Evolutionary conservation across 164 flowering plant species (phyloP), one percentile per base, ranked within the genome.

Genomic region (Annona cherimola): DNA sequence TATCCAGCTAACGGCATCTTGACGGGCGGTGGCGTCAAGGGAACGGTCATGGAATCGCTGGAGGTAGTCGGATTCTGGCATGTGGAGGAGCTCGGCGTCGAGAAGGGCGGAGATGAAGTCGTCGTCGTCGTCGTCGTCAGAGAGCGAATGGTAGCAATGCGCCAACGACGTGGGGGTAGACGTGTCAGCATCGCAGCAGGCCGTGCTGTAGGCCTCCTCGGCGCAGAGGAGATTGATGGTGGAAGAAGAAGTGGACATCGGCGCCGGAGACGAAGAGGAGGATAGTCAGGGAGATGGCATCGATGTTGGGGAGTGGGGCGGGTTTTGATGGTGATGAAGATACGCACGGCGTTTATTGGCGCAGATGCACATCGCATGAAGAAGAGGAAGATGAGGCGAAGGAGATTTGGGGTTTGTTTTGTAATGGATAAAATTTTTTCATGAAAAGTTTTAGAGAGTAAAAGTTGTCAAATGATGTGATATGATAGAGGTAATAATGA

Each of bases 1-100:
- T 69, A 90, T 87, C 88, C 89, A 90, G 79, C 76, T 82, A 73
- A 87, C 76, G 76, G 88, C 81, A 71, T 87, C 85, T 66, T 83
- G 86, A 64, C 95, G 89, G 5, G 84, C 76, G 62, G 85, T 78
- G 78, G 77, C 67, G 70, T 79, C 81, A 44, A 77, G 66, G 57
- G 86, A 77, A 11, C 76, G 75, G 77, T 79, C 62, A 2, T 78
- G 83, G 71, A 74, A 79, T 42, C 82, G 84, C 42, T 26, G 70
- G 72, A 81, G 74, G 75, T 82, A 83, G 67, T 83, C 81, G 7
- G 82, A 63, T 12, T 42, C 63, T 42, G 88, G 91, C 76, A 81
- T 42, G 77, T 81, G 78, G 50, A 72, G 70, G 71, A 68, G 40
- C 76, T 89, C 90, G 12, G 83, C 72, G 44, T 79, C 81, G 40